Percentiles rank a stretch among this genome's conserved stretches.
Evolutionary conservation across 139 green algal genomes (phyloP).

Genomic region (Coelastrella sp.): DNA sequence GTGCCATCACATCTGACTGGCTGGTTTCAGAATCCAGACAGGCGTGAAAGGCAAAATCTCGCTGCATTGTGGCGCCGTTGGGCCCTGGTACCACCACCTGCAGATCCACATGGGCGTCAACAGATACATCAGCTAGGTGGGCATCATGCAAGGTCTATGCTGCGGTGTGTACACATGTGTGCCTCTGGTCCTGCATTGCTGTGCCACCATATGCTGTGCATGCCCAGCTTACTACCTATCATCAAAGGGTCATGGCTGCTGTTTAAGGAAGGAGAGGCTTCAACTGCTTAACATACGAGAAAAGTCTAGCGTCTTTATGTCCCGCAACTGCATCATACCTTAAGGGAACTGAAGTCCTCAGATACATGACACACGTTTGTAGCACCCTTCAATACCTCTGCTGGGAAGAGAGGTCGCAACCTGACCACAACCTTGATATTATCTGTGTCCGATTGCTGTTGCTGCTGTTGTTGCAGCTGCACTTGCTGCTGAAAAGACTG

Average conservation of each 20-base stretch:
- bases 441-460: conserved; percentile 48
- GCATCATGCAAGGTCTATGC: no score
- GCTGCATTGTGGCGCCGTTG: conserved; percentile 65
- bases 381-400: conserved; percentile 55
- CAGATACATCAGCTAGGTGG: neutral
- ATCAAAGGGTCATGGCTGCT: no score
- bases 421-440: conserved; percentile 81
- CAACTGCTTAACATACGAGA: no score
- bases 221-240: no score
- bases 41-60: conserved; percentile 75
- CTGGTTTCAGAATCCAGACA: conserved; percentile 69
- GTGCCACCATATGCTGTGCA: no score
- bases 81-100: conserved; percentile 71
- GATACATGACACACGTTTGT: conserved; percentile 58
- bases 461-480: neutral
- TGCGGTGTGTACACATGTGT: no score
- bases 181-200: no score
- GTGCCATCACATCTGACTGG: conserved; percentile 72
- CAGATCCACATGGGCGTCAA: neutral
- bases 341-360: conserved; percentile 58
- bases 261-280: no score
- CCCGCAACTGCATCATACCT: no score
- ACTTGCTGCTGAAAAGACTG: conserved; percentile 20
- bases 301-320: no score
- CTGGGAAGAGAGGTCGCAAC: conserved; percentile 63